Base-by-base conservation (phyloP, 1,139 yeast genomes). In the Candida freyschussii region DNA sequence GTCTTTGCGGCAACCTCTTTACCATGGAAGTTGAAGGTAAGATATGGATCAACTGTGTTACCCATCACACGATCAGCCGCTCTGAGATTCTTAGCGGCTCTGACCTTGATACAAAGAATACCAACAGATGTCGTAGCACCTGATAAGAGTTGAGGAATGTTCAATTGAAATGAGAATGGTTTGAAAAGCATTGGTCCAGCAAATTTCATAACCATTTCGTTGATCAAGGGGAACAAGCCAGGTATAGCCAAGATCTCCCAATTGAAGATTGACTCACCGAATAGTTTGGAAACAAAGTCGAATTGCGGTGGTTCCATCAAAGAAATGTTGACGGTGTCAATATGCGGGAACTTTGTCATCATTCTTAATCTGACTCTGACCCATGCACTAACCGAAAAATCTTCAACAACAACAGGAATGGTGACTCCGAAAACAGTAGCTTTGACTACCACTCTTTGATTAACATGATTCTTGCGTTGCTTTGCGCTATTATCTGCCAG, bases 141-240 rank as follows among this genome's bases (percentile, higher is more conserved):
- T 17, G 95, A 82, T 50, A 91, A 62, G 55, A 91, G 67, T 61
- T 87, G 96, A 55, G 93, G 95, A 30, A 91, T 72, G 52, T 91
- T 91, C 55, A 91, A 66, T 63, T 91, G 95, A 67, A 86, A 84
- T 4, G 96, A 85, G 48, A 91, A 78, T 17, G 98, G 98, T 29
- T 83, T 68, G 52, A 84, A 82, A 33, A 91, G 56, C 66, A 91
- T 74, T 15, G 97, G 91, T 11, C 96, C 97, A 33, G 76, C 78
- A 57, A 82, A 87, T 52, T 86, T 83, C 52, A 74, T 76, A 21
- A 86, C 75, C 87, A 87, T 79, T 47, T 82, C 87, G 55, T 82
- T 80, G 48, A 89, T 78, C 50, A 86, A 73, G 28, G 86, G 77
- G 48, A 73, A 75, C 34, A 91, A 63, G 27, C 98, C 98, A 9